A percentile compares a stretch with the other conserved stretches of the same genome.
phyloP scores from a whole-genome alignment of 1,284 basidiomycete species.

The Phlebopus sp. region DNA sequence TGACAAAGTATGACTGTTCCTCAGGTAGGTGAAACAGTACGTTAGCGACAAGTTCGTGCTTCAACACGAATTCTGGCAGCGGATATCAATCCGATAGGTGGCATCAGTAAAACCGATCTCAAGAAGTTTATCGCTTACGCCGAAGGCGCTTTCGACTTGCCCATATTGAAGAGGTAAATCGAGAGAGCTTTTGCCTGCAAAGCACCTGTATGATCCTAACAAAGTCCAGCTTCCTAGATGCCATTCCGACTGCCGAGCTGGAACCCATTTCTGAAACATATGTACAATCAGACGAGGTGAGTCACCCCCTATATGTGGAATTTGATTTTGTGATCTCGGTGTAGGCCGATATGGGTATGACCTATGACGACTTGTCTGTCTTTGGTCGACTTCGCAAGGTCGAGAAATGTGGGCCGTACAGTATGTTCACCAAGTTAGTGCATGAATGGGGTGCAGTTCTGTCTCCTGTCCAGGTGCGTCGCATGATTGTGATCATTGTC shows the following conservation, averaged over 20 bases:
- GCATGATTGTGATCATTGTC: not conserved
- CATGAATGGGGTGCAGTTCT: constrained; percentile 87
- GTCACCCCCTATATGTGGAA: not conserved
- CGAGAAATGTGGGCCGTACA: constrained; percentile 96
- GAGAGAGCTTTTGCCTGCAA: not conserved
- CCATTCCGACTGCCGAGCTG: constrained; percentile 93
- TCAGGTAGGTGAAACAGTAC: constrained; percentile 49
- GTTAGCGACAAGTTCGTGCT: too few relatives aligned
- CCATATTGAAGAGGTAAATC: constrained; percentile 74
- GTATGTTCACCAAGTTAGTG: constrained; percentile 92
- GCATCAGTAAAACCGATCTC: constrained; percentile 96
- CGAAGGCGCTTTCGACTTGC: constrained; percentile 75
- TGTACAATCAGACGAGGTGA: constrained; percentile 92
- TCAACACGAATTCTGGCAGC: constrained; percentile 45
- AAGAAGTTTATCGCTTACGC: constrained; percentile 95
- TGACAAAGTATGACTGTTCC: constrained; percentile 97
- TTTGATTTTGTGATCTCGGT: not conserved
- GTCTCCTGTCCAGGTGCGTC: constrained; percentile 72
- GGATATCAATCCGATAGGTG: constrained; percentile 98
- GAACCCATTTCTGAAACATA: constrained; percentile 94
- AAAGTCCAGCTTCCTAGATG: constrained; percentile 79
- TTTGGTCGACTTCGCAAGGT: constrained; percentile 94
- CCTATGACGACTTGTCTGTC: constrained; percentile 93
- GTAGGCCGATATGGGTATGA: constrained; percentile 98
- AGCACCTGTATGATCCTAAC: not conserved